These are phyloP conservation scores for Sisymbrium altissimum DNA, from an alignment of 345 rosid species.

Conservation along the genomic window DNA sequence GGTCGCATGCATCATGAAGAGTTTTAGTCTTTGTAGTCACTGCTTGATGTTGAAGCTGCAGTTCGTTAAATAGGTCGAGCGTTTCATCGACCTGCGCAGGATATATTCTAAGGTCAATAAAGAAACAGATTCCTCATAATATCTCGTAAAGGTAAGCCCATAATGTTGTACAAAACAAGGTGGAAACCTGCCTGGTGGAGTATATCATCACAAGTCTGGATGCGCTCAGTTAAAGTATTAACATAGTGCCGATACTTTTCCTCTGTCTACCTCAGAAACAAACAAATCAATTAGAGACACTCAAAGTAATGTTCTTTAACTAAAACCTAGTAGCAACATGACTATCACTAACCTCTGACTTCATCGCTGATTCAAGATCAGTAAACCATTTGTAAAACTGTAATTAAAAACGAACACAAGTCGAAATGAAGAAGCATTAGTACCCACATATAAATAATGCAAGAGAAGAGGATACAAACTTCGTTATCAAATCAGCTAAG, in stretches of 20 bases:
- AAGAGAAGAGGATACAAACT: conserved; percentile 4
- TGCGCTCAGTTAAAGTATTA: conserved; percentile 68
- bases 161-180: conserved; percentile 2
- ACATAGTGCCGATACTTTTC: conserved; percentile 95
- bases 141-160: not conserved
- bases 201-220: conserved; percentile 85
- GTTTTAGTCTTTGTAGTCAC: conserved; percentile 98
- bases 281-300: conserved; percentile 7
- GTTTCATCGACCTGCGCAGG: conserved; percentile 83
- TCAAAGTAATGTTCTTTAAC: not conserved
- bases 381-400: conserved; percentile 99
- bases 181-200: conserved; percentile 60
- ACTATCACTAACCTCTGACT: conserved; percentile 78
- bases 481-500: not conserved
- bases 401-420: not conserved
- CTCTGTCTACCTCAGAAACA: conserved; percentile 58
- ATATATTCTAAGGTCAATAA: not conserved
- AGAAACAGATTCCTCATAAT: not conserved
- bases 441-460: not conserved
- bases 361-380: conserved; percentile 97
- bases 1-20: conserved; percentile 97
- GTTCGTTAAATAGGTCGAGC: conserved; percentile 69
- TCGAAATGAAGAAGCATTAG: conserved; percentile 11
- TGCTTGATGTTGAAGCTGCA: conserved; percentile 87
- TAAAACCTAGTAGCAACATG: conserved; percentile 18